Conservation (phyloP, 2,329 filamentous ascomycete genomes). For the Arthrobotrys entomopaga region DNA sequence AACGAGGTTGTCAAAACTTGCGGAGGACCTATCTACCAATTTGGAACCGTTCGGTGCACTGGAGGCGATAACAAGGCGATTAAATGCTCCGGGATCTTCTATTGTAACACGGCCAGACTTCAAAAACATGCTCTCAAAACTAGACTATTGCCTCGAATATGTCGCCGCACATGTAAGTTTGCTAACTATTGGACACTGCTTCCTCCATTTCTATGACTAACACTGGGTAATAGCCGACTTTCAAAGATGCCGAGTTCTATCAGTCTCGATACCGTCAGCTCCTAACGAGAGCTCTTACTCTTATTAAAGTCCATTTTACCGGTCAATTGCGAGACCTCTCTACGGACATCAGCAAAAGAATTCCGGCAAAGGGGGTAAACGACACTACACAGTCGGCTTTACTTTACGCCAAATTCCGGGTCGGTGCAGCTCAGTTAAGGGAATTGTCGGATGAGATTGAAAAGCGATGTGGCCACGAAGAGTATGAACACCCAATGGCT, state of each 20-base stretch:
- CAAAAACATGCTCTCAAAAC: slow-evolving; percentile 83
- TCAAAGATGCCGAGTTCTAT: slow-evolving; percentile 64
- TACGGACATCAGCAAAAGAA: slow-evolving; percentile 70
- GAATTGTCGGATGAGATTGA: slow-evolving; percentile 74
- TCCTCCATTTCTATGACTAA: background rate
- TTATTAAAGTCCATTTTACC: slow-evolving; percentile 75
- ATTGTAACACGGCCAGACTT: slow-evolving; percentile 88
- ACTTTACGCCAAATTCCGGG: slow-evolving; percentile 76
- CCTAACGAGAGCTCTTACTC: slow-evolving; percentile 71
- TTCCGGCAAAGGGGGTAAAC: slow-evolving; percentile 71
- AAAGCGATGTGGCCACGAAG: slow-evolving; percentile 71
- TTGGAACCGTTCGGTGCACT: slow-evolving; percentile 95
- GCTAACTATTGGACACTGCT: background rate
- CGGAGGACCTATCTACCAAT: slow-evolving; percentile 85
- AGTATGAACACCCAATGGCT: slow-evolving; percentile 66
- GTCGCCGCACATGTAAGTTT: slow-evolving; percentile 82
- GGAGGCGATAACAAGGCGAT: slow-evolving; percentile 84
- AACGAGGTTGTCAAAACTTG: slow-evolving; percentile 78
- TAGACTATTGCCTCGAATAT: slow-evolving; percentile 91
- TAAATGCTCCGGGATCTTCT: slow-evolving; percentile 91
- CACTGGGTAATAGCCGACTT: slow-evolving; percentile 28
- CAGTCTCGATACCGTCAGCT: slow-evolving; percentile 57
- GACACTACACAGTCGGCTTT: slow-evolving; percentile 77
- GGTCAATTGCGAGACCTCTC: slow-evolving; percentile 72
- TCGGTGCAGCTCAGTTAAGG: slow-evolving; percentile 73